A percentile compares a stretch with the other conserved stretches of the same genome.
These are phyloP conservation scores for Trebouxia sp. DNA, from an alignment of 139 green algal species.

Conservation along the genomic window DNA sequence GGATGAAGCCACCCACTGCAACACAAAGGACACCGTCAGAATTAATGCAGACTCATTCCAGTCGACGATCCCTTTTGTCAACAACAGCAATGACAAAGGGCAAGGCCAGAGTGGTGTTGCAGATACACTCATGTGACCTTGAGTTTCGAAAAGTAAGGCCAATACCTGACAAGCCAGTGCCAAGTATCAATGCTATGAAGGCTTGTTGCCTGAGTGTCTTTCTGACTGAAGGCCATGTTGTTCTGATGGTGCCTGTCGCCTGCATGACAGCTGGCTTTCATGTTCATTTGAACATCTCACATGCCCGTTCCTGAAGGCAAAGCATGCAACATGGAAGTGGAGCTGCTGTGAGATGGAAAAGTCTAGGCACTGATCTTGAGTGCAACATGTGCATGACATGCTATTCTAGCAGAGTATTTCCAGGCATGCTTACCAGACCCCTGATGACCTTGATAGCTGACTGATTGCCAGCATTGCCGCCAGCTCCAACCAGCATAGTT, in stretches of 20 bases:
- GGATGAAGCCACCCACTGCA: constrained; percentile 68
- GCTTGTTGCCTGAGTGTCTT: constrained; percentile 73
- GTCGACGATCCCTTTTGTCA: no score
- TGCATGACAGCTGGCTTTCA: background rate
- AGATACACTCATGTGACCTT: no score
- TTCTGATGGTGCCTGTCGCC: constrained; percentile 65
- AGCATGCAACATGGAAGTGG: background rate
- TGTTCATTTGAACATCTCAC: background rate
- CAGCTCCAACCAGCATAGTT: constrained; percentile 86
- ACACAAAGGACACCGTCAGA: background rate
- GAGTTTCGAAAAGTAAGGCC: no score
- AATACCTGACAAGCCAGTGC: constrained; percentile 51
- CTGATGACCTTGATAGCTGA: constrained; percentile 91
- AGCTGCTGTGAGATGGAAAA: background rate
- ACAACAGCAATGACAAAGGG: background rate
- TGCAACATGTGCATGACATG: background rate
- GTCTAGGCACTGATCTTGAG: background rate
- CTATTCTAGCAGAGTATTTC: no score
- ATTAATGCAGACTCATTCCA: background rate
- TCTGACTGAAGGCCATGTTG: constrained; percentile 42
- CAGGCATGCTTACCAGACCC: constrained; percentile 71
- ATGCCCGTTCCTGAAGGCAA: background rate
- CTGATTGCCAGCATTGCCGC: constrained; percentile 89
- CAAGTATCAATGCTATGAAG: constrained; percentile 76
- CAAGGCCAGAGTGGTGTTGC: no score